phyloP scores from a whole-genome alignment of 805 yeast genomes.

The Lachancea kluyveri region DNA sequence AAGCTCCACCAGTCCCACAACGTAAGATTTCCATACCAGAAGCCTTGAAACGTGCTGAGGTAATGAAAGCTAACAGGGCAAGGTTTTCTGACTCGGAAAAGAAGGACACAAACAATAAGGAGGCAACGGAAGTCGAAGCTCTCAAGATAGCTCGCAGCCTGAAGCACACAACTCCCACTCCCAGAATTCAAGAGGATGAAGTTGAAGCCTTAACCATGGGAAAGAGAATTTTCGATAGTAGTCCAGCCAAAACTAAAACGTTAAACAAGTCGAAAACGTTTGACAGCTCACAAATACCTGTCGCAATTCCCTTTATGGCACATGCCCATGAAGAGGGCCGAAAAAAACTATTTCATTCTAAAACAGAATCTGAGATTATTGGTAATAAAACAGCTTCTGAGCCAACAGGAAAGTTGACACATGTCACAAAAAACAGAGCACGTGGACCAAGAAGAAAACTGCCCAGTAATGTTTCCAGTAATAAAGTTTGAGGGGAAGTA shows the following conservation, averaged over 20 bases:
- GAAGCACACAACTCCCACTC: too few species aligned
- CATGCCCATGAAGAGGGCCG: conserved; percentile 1
- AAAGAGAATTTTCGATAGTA: too few species aligned
- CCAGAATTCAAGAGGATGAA: too few species aligned
- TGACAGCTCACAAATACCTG: conserved; percentile 1
- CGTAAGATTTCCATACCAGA: conserved; percentile 28
- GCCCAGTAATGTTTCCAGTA: too few species aligned
- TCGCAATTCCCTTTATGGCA: conserved; percentile 5
- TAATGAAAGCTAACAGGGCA: conserved; percentile 6
- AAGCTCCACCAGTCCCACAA: conserved; percentile 21
- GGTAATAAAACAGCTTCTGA: background rate
- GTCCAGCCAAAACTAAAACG: too few species aligned
- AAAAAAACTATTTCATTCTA: conserved; percentile 2
- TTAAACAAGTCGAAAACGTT: conserved; percentile 1
- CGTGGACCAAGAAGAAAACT: conserved; percentile 35
- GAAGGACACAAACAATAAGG: too few species aligned
- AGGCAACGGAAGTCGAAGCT: conserved; percentile 10
- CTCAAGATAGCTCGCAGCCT: conserved; percentile 10
- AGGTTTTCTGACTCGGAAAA: too few species aligned
- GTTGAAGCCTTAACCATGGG: too few species aligned
- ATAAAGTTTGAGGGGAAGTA: too few species aligned
- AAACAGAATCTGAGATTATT: background rate
- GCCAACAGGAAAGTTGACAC: conserved; percentile 16
- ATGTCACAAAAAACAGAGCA: conserved; percentile 30
- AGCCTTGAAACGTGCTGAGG: conserved; percentile 20